Conservation (phyloP, 202 grass and related monocot species). For the Panicum hallii region DNA sequence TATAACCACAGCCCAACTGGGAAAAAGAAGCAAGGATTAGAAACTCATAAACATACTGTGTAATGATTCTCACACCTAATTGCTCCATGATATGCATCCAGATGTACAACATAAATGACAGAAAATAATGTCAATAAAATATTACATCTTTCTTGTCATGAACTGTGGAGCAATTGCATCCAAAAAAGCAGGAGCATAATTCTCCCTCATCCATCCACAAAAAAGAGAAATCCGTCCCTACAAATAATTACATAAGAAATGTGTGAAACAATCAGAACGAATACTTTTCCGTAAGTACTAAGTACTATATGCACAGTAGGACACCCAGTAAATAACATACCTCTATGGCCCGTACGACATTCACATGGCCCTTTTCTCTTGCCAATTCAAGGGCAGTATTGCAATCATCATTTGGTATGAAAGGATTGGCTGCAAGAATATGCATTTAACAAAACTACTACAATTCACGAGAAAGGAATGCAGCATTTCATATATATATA, state of each 20-base stretch:
- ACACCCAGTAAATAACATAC: slow-evolving; percentile 47
- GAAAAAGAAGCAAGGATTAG: slow-evolving; percentile 18
- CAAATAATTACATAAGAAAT: slow-evolving; percentile 42
- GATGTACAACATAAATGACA: slow-evolving; percentile 31
- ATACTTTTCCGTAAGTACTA: background rate
- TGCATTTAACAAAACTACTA: slow-evolving; percentile 12
- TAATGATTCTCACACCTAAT: slow-evolving; percentile 8
- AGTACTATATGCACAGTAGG: background rate
- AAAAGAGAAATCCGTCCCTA: slow-evolving; percentile 81
- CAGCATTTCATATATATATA: slow-evolving; percentile 39
- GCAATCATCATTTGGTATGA: slow-evolving; percentile 85
- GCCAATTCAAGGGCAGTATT: slow-evolving; percentile 91
- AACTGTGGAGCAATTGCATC: slow-evolving; percentile 82
- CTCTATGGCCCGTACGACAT: slow-evolving; percentile 91
- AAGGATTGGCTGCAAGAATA: slow-evolving; percentile 76
- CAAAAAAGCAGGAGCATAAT: slow-evolving; percentile 88
- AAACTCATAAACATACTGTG: slow-evolving; percentile 5
- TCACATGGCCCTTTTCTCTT: slow-evolving; percentile 86
- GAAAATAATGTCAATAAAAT: slow-evolving; percentile 19
- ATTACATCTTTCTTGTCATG: slow-evolving; percentile 85
- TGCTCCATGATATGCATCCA: slow-evolving; percentile 21
- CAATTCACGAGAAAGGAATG: background rate
- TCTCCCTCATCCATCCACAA: slow-evolving; percentile 88
- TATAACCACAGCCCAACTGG: slow-evolving; percentile 90
- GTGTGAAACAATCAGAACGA: background rate